Evolutionary conservation across 2,329 filamentous ascomycete genomes (phyloP).

Genomic region (Xylariomycetidae sp.): DNA sequence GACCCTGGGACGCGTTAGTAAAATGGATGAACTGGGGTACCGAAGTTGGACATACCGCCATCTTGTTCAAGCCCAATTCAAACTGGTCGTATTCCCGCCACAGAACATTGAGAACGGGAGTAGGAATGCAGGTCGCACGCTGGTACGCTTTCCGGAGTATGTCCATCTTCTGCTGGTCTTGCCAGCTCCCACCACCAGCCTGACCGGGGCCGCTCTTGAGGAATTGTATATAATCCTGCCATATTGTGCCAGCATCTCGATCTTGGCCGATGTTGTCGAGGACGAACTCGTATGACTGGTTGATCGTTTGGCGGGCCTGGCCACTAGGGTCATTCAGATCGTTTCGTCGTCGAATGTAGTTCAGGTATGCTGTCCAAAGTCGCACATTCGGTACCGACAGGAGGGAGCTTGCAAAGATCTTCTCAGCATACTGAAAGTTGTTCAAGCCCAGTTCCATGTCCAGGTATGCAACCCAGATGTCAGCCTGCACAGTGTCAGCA

Average conservation of each 20-base stretch:
- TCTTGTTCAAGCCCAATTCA: constrained; percentile 88
- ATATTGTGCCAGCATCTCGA: constrained; percentile 81
- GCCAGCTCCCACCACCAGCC: constrained; percentile 82
- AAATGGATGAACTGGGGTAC: constrained; percentile 6
- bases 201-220: constrained; percentile 81
- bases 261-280: constrained; percentile 86
- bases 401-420: constrained; percentile 76
- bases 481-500: constrained; percentile 58
- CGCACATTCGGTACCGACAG: constrained; percentile 74
- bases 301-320: constrained; percentile 70
- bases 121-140: constrained; percentile 80
- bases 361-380: constrained; percentile 88
- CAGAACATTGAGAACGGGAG: constrained; percentile 70
- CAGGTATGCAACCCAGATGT: constrained; percentile 84
- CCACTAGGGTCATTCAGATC: constrained; percentile 78
- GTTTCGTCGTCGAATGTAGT: constrained; percentile 89
- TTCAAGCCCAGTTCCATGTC: constrained; percentile 86
- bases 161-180: constrained; percentile 98
- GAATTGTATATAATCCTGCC: constrained; percentile 93
- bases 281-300: constrained; percentile 86
- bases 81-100: constrained; percentile 99
- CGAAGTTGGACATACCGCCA: constrained; percentile 56
- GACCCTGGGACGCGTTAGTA: constrained; percentile 52
- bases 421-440: constrained; percentile 73
- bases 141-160: constrained; percentile 87